Base-by-base conservation (phyloP, 1,139 yeast species). In the Zygoascus sp. region DNA sequence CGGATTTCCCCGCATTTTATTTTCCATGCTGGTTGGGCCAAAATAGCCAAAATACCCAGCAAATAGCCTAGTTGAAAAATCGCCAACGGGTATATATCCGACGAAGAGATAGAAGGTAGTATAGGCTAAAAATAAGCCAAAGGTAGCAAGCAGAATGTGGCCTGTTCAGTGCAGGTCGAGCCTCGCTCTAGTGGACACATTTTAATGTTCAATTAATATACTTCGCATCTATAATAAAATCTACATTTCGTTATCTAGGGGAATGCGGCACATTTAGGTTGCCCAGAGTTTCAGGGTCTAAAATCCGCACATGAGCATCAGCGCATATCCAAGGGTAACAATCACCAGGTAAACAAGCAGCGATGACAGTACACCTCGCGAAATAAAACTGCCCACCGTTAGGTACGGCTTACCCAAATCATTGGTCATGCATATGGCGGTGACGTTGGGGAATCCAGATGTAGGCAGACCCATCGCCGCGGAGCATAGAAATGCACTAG, bases 401-500 rank as follows among this genome's bases (percentile, higher is more conserved):
- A 90, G 68, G 62, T 90, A 90, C 23, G 92, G 83, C 51, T 82
- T 81, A 7, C 97, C 97, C 23, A 88, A 76, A 60, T 87, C 96
- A 64, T 90, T 96, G 6, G 88, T 79, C 81, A 88, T 80, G 50
- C 95, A 87, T 50, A 90, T 86, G 2, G 97, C 97, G 0, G 97
- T 89, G 38, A 90, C 96, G 58, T 90, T 90, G 15, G 97, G 97
- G 76, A 90, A 90, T 0, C 97, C 97, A 1, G 95, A 85, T 0
- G 97, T 90, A 22, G 97, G 97, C 50, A 90, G 73, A 9, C 95
- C 97, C 97, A 90, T 90, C 2, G 97, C 97, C 42, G 83, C 81
- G 0, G 96, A 87, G 55, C 96, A 87, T 52, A 90, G 67, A 57
- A 90, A 72, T 0, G 96, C 92, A 13, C 94, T 76, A 17, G 83